A percentile compares a stretch with the other conserved stretches of the same genome.
Evolutionary conservation across 2,329 filamentous ascomycete genomes (phyloP).

Genomic region (Mollisiaceae sp.): DNA sequence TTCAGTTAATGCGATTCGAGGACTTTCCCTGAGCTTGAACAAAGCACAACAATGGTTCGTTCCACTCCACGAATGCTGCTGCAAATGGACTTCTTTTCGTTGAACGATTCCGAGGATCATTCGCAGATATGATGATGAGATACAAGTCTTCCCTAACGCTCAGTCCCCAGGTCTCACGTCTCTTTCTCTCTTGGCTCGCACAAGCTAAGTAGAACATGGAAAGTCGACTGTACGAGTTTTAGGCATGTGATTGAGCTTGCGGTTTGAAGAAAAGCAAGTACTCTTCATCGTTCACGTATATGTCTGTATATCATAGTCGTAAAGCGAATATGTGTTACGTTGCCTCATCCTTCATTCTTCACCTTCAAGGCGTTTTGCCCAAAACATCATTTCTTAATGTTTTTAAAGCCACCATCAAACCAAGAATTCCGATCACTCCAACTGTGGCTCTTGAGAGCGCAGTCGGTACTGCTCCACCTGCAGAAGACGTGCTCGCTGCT

Average conservation of each 20-base stretch:
- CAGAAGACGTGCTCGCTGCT: slow-evolving; percentile 14
- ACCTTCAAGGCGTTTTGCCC: too few species aligned
- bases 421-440: slow-evolving; percentile 26
- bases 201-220: too few species aligned
- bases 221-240: background rate
- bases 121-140: background rate
- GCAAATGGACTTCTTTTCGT: too few species aligned
- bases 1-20: background rate
- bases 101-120: too few species aligned
- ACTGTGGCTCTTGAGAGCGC: slow-evolving; percentile 22
- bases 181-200: background rate
- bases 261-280: too few species aligned
- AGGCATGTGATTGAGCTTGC: background rate
- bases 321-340: too few species aligned
- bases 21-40: too few species aligned
- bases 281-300: too few species aligned
- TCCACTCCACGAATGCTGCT: too few species aligned
- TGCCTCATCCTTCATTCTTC: too few species aligned
- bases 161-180: background rate
- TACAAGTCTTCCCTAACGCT: background rate
- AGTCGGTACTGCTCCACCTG: slow-evolving; percentile 20
- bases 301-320: too few species aligned
- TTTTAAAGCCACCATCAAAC: slow-evolving; percentile 28
- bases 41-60: too few species aligned
- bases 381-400: background rate